Percentiles rank a stretch among this genome's conserved stretches.
These are phyloP conservation scores for Terana coerulea DNA, from an alignment of 768 basidiomycete species.

Conservation along the genomic window DNA sequence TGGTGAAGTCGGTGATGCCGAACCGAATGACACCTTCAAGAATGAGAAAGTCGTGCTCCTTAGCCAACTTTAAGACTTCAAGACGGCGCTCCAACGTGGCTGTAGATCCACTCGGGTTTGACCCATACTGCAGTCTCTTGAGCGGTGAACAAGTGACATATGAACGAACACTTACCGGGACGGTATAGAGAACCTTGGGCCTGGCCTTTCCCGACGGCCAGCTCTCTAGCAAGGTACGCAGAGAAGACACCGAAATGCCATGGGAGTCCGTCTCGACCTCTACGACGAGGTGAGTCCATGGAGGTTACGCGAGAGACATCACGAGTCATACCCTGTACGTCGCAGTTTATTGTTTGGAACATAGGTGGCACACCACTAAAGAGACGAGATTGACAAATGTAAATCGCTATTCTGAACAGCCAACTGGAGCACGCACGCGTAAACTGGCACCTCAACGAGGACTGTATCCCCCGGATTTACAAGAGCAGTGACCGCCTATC, in stretches of 20 bases:
- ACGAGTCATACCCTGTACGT: constrained; percentile 51
- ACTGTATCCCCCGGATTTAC: constrained; percentile 78
- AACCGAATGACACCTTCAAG: constrained; percentile 60
- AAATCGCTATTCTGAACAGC: too few species aligned
- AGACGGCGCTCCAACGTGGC: constrained; percentile 64
- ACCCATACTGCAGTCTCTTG: constrained; percentile 58
- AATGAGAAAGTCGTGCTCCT: constrained; percentile 74
- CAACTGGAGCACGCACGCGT: constrained; percentile 51
- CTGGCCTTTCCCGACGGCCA: constrained; percentile 73
- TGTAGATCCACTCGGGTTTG: constrained; percentile 84
- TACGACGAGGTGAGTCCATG: constrained; percentile 26
- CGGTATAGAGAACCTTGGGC: constrained; percentile 80
- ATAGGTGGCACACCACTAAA: constrained; percentile 68
- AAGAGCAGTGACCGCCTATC: constrained; percentile 65
- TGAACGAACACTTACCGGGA: constrained; percentile 47
- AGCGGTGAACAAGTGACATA: too few species aligned
- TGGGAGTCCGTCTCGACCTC: constrained; percentile 76
- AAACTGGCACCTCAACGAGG: constrained; percentile 79
- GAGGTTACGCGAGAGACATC: not conserved
- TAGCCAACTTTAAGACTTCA: constrained; percentile 68
- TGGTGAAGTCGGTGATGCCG: not conserved
- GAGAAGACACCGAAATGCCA: constrained; percentile 58
- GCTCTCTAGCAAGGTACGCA: constrained; percentile 61
- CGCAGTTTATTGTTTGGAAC: constrained; percentile 49
- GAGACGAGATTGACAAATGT: too few species aligned